Conservation (phyloP, 2,329 filamentous ascomycete species). For the Cladophialophora immunda region DNA sequence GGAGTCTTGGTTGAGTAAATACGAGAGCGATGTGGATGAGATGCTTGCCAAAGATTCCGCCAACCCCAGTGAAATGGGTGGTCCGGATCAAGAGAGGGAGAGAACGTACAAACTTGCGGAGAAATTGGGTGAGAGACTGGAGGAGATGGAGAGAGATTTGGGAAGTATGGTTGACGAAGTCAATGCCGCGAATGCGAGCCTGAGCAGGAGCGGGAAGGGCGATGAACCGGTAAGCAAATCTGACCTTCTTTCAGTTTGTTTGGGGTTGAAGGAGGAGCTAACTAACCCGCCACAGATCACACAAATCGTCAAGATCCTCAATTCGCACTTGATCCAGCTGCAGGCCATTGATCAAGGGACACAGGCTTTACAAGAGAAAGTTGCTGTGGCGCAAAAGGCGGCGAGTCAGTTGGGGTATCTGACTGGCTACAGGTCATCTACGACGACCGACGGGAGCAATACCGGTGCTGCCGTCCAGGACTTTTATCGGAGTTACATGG, state of each 20-base stretch:
- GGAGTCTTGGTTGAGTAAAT: slow-evolving; percentile 84
- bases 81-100: slow-evolving; percentile 94
- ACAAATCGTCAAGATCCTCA: slow-evolving; percentile 94
- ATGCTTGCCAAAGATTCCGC: slow-evolving; percentile 72
- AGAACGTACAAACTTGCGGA: slow-evolving; percentile 94
- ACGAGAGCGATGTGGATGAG: slow-evolving; percentile 89
- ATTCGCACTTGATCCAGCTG: slow-evolving; percentile 88
- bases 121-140: slow-evolving; percentile 86
- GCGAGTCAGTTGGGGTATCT: slow-evolving; percentile 49
- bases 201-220: slow-evolving; percentile 88
- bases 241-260: slow-evolving; percentile 10
- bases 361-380: slow-evolving; percentile 80
- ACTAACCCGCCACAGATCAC: slow-evolving; percentile 69
- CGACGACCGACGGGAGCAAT: slow-evolving; percentile 57
- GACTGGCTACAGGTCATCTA: slow-evolving; percentile 43
- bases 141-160: slow-evolving; percentile 92
- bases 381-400: slow-evolving; percentile 81
- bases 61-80: slow-evolving; percentile 74
- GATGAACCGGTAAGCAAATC: slow-evolving; percentile 78
- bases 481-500: slow-evolving; percentile 90
- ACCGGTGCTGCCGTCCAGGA: slow-evolving; percentile 77
- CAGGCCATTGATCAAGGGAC: slow-evolving; percentile 93
- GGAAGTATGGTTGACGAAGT: slow-evolving; percentile 98
- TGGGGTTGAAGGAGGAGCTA: not conserved
- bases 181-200: slow-evolving; percentile 85